These are phyloP conservation scores for Brassica rapa DNA, from an alignment of 345 rosid genomes.

Conservation along the genomic window DNA sequence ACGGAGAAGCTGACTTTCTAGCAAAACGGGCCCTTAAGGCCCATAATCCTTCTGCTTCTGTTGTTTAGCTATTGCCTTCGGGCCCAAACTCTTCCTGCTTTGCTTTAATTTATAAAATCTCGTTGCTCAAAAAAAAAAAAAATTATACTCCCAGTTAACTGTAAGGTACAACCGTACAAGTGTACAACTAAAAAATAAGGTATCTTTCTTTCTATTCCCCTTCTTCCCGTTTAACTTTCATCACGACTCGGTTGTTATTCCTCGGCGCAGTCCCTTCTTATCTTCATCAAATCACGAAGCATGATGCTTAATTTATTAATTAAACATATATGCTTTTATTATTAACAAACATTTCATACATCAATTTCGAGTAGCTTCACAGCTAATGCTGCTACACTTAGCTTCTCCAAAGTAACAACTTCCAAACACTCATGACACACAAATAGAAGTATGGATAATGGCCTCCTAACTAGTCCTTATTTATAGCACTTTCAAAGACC, in stretches of 20 bases:
- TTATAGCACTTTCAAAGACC: conserved; percentile 4
- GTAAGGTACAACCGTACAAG: no score
- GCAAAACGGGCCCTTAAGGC: no score
- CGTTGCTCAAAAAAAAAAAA: no score
- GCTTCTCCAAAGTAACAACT: conserved; percentile 2
- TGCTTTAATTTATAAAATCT: no score
- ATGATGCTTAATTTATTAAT: background rate
- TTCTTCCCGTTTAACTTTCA: no score
- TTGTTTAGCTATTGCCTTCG: no score
- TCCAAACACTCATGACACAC: background rate
- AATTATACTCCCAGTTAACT: no score
- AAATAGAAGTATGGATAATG: background rate
- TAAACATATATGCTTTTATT: background rate
- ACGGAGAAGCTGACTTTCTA: no score
- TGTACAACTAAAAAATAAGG: no score
- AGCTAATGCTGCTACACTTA: background rate
- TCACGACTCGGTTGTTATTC: background rate
- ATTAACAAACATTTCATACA: background rate
- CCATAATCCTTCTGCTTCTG: no score
- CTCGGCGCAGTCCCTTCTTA: background rate
- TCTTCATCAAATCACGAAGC: background rate
- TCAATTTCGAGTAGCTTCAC: background rate
- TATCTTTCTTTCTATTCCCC: no score
- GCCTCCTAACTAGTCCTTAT: conserved; percentile 4
- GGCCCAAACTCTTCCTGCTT: no score